Base-by-base conservation (phyloP, 805 yeast genomes). In the Wickerhamiella kurtzmanii region DNA sequence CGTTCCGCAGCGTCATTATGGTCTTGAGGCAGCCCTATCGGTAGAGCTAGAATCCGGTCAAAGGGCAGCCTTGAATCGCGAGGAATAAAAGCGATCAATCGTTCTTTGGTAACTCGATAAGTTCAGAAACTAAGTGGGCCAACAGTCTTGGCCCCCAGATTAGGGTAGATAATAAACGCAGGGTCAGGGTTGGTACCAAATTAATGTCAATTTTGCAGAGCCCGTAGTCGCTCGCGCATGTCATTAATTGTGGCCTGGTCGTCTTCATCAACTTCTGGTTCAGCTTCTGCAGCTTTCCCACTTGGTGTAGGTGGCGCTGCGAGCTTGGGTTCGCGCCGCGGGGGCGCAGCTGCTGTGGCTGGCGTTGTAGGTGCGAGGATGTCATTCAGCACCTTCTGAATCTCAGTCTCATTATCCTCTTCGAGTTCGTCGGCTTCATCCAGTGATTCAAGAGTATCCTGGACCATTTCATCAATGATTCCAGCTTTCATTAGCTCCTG, bases 401-500 rank as follows among this genome's bases (percentile, higher is more conserved):
- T 54, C 43, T 61, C 64, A 6, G 41, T 15, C 38, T 67, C 68
- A 18, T 59, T 69, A 48, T 62, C 67, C 35, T 48, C 57, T 17
- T 48, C 58, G 38, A 75, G 71, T 49, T 77, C 83, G 17, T 75
- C 81, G 43, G 74, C 80, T 25, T 79, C 85, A 18, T 74, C 79
- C 48, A 76, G 65, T 44, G 70, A 64, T 50, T 88, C 97, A 50
- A 89, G 70, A 51, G 84, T 78, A 60, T 92, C 99, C 48, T 83
- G 86, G 60, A 88, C 80, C 97, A 92, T 92, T 60, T 92, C 98
- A 54, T 84, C 85, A 46, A 92, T 86, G 41, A 92, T 75, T 2
- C 73, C 73, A 3, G 71, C 63, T 57, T 64, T 62, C 76, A 83
- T 79, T 56, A 89, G 71, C 64, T 92, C 99, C 58, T 75, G 80